phyloP scores from a whole-genome alignment of 257 asterid species.

The Ilex aquifolium region DNA sequence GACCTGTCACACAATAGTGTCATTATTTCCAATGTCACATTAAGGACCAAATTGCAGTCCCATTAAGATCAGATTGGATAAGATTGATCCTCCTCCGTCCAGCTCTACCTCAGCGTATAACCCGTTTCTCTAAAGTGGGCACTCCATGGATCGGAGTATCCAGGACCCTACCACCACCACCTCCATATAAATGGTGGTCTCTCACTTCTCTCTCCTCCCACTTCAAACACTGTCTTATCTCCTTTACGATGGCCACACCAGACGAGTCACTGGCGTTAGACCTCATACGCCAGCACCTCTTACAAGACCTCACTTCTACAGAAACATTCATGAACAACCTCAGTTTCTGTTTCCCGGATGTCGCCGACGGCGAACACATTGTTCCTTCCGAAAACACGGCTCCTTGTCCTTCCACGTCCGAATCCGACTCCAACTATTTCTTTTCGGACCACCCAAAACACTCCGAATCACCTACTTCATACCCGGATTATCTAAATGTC shows the following conservation, averaged over 20 bases:
- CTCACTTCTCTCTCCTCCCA: no score
- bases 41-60: no score
- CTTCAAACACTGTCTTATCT: neutral
- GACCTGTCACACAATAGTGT: no score
- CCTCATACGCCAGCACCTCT: conserved; percentile 52
- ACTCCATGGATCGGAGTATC: no score
- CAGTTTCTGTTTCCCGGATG: conserved; percentile 23
- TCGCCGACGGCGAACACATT: neutral
- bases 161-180: no score
- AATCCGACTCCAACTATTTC: conserved; percentile 22
- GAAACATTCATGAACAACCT: conserved; percentile 41
- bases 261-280: conserved; percentile 39
- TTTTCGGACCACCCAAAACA: conserved; percentile 15
- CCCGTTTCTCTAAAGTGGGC: no score
- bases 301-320: conserved; percentile 36
- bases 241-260: conserved; percentile 13
- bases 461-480: conserved; percentile 19
- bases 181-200: no score
- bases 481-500: conserved; percentile 7
- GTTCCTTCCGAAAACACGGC: conserved; percentile 14
- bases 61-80: no score
- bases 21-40: no score
- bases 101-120: no score
- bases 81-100: no score
- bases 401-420: conserved; percentile 32